A percentile compares a stretch with the other conserved stretches of the same genome.
These are phyloP conservation scores for Pseudonitzschia delicatissima DNA, from an alignment of 108 stramenopile genomes.

Conservation along the genomic window DNA sequence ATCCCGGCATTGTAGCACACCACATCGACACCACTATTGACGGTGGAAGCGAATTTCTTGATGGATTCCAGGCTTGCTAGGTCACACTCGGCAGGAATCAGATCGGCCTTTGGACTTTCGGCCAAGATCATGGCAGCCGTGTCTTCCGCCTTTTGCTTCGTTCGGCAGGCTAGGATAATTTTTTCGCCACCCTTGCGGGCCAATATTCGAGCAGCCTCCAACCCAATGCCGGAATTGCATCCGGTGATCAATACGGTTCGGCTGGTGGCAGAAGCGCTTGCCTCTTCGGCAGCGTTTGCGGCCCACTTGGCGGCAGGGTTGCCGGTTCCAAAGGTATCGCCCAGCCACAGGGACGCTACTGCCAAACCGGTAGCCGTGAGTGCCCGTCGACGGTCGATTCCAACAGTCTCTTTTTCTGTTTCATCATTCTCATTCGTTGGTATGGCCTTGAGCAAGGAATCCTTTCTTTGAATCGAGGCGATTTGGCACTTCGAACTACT, in stretches of 20 bases:
- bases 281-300: constrained; percentile 1
- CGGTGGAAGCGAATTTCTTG: constrained; percentile 42
- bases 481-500: not conserved
- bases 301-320: not conserved
- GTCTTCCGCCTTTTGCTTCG: constrained; percentile 56
- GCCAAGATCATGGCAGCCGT: constrained; percentile 36
- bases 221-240: constrained; percentile 76
- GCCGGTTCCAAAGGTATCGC: not conserved
- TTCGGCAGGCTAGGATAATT: constrained; percentile 71
- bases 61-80: constrained; percentile 65
- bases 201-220: constrained; percentile 72
- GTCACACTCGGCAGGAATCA: constrained; percentile 79
- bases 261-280: not conserved
- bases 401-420: not conserved
- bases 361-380: constrained; percentile 9
- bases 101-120: constrained; percentile 25
- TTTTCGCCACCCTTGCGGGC: constrained; percentile 46
- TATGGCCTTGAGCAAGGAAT: not conserved
- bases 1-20: constrained; percentile 87
- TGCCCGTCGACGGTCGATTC: constrained; percentile 3
- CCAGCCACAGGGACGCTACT: constrained; percentile 4
- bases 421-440: not conserved
- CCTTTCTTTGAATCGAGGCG: no score
- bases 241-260: constrained; percentile 49
- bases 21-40: constrained; percentile 42